Percentiles rank a stretch among this genome's conserved stretches.
Evolutionary conservation across 23 red algal genomes (phyloP).

Genomic region (Gracilaria gracilis): DNA sequence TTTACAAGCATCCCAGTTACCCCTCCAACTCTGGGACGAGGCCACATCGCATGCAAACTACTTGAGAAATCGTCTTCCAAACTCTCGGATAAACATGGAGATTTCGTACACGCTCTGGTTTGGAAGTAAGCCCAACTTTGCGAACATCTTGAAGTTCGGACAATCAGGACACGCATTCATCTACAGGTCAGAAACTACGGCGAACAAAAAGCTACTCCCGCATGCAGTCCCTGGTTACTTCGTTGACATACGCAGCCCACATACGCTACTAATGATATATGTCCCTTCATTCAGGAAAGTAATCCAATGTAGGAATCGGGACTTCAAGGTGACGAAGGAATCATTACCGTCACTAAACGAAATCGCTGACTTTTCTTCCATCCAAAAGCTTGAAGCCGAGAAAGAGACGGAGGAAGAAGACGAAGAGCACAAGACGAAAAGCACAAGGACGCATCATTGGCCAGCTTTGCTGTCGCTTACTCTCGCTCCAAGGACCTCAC

Average conservation of each 20-base stretch:
- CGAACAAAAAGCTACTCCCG: background rate
- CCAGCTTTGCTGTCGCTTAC: too few relatives aligned
- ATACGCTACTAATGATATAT: background rate
- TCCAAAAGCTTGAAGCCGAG: too few relatives aligned
- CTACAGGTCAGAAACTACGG: background rate
- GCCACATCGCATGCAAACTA: background rate
- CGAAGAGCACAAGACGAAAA: too few relatives aligned
- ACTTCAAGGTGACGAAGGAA: too few relatives aligned
- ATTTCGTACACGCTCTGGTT: slow-evolving; percentile 26
- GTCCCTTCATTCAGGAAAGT: background rate
- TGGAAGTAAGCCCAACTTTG: background rate
- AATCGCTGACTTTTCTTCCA: too few relatives aligned
- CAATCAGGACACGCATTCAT: background rate
- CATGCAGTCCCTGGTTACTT: background rate
- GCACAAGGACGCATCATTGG: too few relatives aligned
- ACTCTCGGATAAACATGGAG: too few relatives aligned
- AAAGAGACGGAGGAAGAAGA: too few relatives aligned
- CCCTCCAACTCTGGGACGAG: background rate
- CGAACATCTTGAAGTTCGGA: background rate
- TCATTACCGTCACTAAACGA: too few relatives aligned
- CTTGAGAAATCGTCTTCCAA: too few relatives aligned
- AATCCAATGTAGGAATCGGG: too few relatives aligned
- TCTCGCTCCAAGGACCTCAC: too few relatives aligned
- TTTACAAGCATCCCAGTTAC: background rate
- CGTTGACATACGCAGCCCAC: background rate